Percentiles rank a stretch among this genome's conserved stretches.
These are phyloP conservation scores for Vigna unguiculata DNA, from an alignment of 306 rosid genomes.

Conservation along the genomic window DNA sequence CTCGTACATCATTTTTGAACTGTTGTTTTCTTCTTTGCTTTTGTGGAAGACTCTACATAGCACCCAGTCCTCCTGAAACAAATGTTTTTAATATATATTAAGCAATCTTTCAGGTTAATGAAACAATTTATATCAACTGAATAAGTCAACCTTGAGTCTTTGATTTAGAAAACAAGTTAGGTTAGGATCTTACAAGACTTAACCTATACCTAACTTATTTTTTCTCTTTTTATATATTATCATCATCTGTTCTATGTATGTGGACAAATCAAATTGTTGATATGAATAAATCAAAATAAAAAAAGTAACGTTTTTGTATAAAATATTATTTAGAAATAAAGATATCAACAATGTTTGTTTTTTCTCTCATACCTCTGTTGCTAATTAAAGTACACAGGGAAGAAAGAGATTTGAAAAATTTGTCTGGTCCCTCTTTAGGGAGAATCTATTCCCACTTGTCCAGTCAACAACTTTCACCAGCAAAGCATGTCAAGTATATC, in stretches of 20 bases:
- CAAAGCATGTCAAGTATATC: background rate
- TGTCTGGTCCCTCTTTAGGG: conserved; percentile 13
- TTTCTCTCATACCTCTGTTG: too few species aligned
- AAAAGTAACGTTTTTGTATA: background rate
- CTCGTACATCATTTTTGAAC: conserved; percentile 44
- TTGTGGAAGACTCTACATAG: conserved; percentile 94
- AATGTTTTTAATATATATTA: background rate
- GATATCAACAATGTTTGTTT: background rate
- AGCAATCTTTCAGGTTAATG: background rate
- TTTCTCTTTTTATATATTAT: background rate
- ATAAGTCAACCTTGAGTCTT: background rate
- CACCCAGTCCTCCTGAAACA: conserved; percentile 95
- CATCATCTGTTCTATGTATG: background rate
- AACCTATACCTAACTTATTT: background rate
- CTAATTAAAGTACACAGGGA: background rate
- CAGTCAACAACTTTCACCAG: conserved; percentile 18
- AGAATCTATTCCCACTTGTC: conserved; percentile 23
- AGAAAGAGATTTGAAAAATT: conserved; percentile 11
- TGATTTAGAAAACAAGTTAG: background rate
- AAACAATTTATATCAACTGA: background rate
- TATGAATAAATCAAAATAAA: background rate
- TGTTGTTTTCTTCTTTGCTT: conserved; percentile 61
- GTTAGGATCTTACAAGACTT: background rate
- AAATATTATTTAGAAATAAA: background rate
- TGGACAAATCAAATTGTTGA: background rate